Evolutionary conservation across 2,329 filamentous ascomycete genomes (phyloP), one percentile per base, ranked within the genome.

Genomic region (Coniella vitis): DNA sequence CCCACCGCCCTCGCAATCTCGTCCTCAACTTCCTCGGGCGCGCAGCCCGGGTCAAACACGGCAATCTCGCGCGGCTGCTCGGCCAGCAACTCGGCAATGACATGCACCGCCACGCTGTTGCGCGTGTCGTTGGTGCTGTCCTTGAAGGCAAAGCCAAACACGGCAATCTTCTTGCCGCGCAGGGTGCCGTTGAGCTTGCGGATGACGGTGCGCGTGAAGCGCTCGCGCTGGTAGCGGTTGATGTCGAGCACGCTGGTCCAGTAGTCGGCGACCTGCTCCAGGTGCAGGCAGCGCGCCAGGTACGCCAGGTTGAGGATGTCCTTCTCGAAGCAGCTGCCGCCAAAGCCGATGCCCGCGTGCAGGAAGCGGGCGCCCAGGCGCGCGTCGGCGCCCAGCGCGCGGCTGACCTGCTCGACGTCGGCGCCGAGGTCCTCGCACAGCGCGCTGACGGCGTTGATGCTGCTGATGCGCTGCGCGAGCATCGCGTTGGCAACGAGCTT

Each of bases 241-340:
- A 83, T 76, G 36, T 67, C 66, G 31, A 81, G 67, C 7, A 84
- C 74, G 10, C 71, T 66, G 42, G 66, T 64, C 80, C 80, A 84
- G 60, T 83, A 83, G 21, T 71, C 66, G 0, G 75, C 76, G 1
- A 83, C 78, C 52, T 83, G 77, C 2, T 71, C 67, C 25, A 83
- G 62, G 39, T 76, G 70, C 20, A 83, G 59, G 3, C 69, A 71
- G 51, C 79, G 72, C 0, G 80, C 75, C 4, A 83, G 67, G 60
- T 83, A 82, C 2, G 74, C 70, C 34, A 84, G 63, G 57, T 69
- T 78, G 17, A 77, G 65, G 43, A 83, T 75, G 57, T 84, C 80
- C 57, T 84, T 84, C 54, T 75, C 71, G 63, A 84, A 83, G 58
- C 81, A 84, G 7, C 73, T 78, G 0, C 80, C 80, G n/a, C 80